These are phyloP conservation scores for Alternaria dauci DNA, from an alignment of 2,329 filamentous ascomycete genomes.

Conservation along the genomic window DNA sequence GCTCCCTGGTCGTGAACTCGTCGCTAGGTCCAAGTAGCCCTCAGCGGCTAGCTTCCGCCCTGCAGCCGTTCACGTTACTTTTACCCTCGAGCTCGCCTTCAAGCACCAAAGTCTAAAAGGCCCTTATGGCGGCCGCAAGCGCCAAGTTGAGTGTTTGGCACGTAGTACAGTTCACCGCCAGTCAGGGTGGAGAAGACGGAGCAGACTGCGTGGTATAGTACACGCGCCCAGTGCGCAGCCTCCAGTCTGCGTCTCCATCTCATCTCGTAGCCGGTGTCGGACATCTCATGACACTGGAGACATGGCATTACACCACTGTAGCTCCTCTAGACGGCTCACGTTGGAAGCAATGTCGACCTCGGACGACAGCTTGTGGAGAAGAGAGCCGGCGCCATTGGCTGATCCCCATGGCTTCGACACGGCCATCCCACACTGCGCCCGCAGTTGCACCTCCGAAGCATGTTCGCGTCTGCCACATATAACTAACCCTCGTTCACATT, in stretches of 20 bases:
- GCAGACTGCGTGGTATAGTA: constrained; percentile 25
- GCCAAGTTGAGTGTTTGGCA: constrained; percentile 18
- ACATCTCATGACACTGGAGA: constrained; percentile 5
- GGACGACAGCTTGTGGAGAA: constrained; percentile 37
- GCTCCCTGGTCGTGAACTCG: constrained; percentile 6
- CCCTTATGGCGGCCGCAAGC: constrained; percentile 28
- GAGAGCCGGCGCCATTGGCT: constrained; percentile 36
- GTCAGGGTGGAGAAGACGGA: constrained; percentile 31
- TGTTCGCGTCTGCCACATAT: constrained; percentile 16
- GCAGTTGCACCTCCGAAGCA: constrained; percentile 19
- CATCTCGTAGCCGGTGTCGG: background rate
- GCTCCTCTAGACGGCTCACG: constrained; percentile 16
- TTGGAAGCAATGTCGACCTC: constrained; percentile 30
- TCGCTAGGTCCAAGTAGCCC: background rate
- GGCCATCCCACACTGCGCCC: constrained; percentile 33
- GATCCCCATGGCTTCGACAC: constrained; percentile 23
- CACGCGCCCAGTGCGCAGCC: background rate
- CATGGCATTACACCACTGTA: constrained; percentile 14
- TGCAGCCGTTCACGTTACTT: constrained; percentile 6
- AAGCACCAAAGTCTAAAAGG: background rate
- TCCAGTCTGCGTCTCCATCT: background rate
- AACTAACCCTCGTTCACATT: constrained; percentile 19
- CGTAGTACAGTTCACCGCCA: constrained; percentile 34
- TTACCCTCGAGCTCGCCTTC: background rate
- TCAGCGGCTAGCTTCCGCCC: constrained; percentile 4